Conservation (phyloP, 2,329 filamentous ascomycete genomes). For the Alternaria triticimaculans region DNA sequence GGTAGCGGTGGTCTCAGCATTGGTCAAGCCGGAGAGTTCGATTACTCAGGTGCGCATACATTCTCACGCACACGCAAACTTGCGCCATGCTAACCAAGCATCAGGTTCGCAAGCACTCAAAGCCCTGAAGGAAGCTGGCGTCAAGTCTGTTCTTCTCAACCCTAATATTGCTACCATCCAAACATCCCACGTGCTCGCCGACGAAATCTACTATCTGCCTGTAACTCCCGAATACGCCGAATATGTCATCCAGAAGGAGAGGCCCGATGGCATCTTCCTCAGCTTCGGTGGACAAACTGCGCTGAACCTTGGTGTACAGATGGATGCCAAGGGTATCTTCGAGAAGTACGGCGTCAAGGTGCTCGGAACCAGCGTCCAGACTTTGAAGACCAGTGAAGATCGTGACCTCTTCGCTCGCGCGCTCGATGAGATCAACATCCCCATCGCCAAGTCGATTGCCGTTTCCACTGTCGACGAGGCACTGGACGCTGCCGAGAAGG, state of each 20-base stretch:
- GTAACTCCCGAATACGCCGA: conserved; percentile 97
- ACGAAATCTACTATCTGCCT: conserved; percentile 97
- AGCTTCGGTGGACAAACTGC: conserved; percentile 98
- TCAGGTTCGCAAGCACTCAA: conserved; percentile 94
- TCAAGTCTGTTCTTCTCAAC: conserved; percentile 91
- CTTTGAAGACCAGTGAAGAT: conserved; percentile 92
- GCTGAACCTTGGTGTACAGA: conserved; percentile 94
- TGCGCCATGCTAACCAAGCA: conserved; percentile 20
- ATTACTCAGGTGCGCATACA: conserved; percentile 81
- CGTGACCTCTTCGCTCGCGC: conserved; percentile 95
- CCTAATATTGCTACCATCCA: conserved; percentile 99
- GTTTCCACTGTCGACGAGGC: conserved; percentile 92
- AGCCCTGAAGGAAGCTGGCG: conserved; percentile 92
- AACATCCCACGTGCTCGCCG: conserved; percentile 92
- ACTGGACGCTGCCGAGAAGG: conserved; percentile 79
- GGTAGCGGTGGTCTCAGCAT: conserved; percentile 94
- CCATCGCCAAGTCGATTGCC: conserved; percentile 94
- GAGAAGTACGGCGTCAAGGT: conserved; percentile 96
- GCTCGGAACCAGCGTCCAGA: conserved; percentile 91
- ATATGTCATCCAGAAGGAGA: conserved; percentile 95
- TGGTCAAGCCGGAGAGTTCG: conserved; percentile 97
- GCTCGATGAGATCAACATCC: conserved; percentile 95
- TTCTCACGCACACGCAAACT: not conserved
- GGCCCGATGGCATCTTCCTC: conserved; percentile 95
- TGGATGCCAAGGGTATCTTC: conserved; percentile 95